Evolutionary conservation across 164 flowering plant species (phyloP), one percentile per base, ranked within the genome.

Genomic region (Sextonia rubra): DNA sequence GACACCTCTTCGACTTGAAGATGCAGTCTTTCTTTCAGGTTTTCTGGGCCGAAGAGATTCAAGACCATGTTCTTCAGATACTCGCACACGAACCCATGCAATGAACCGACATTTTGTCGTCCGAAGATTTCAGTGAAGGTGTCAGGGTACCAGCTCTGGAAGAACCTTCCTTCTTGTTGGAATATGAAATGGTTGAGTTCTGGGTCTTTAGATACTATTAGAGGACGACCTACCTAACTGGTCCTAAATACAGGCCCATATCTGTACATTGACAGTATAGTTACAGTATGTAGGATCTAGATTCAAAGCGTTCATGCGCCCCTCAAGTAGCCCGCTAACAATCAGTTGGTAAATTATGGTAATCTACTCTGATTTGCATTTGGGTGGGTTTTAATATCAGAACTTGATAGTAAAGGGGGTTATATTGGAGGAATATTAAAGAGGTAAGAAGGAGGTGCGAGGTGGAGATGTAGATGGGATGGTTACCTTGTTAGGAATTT

Each of bases 61-160:
- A 81, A 52, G 37, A 81, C 77, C 80, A 83, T 47, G 68, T 68
- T 81, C 78, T 80, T 83, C 63, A 83, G 77, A 77, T 81, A 83
- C 80, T 79, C 81, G 74, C 81, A 77, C 75, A 81, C 66, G 71
- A 77, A 72, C 3, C 84, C 84, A 63, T 81, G 83, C 64, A 77
- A 71, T 49, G 80, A 75, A 8, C 78, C 79, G 22, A 77, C 82
- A 74, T 75, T 79, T 68, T 79, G 78, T 32, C 65, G 64, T 26
- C 81, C 80, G 37, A 78, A 67, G 60, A 80, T 82, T 71, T 75
- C 79, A 0, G 80, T 74, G 56, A 83, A 80, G 60, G 81, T 80
- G 30, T 80, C 85, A 0, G 84, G 78, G 23, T 83, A 83, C 82
- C 81, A 83, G 63, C 79, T 75, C 66, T 83, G 77, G 66, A 83